Percentiles rank a stretch among this genome's conserved stretches.
These are phyloP conservation scores for Mangifera indica DNA, from an alignment of 345 rosid species.

Conservation along the genomic window DNA sequence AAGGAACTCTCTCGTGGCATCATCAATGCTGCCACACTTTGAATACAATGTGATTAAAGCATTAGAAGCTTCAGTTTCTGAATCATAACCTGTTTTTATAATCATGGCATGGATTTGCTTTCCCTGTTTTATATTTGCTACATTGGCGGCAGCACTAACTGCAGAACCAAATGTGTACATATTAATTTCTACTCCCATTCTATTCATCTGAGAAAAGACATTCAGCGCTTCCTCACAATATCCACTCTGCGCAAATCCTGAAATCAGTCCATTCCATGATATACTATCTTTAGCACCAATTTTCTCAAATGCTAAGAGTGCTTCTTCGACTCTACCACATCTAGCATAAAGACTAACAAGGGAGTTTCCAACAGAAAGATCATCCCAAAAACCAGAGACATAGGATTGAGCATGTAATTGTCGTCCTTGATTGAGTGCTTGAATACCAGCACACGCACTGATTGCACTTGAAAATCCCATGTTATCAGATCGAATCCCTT, in stretches of 20 bases:
- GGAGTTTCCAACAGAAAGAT: conserved; percentile 71
- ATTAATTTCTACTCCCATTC: conserved; percentile 48
- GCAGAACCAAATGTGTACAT: conserved; percentile 72
- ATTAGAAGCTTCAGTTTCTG: conserved; percentile 76
- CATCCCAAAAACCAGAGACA: conserved; percentile 60
- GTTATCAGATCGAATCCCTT: conserved; percentile 63
- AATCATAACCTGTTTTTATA: conserved; percentile 60
- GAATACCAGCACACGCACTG: conserved; percentile 90
- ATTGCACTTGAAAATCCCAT: conserved; percentile 83
- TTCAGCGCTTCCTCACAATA: conserved; percentile 65
- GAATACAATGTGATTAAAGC: conserved; percentile 76
- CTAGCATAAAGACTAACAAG: conserved; percentile 77
- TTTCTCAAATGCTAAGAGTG: conserved; percentile 62
- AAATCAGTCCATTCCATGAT: conserved; percentile 84
- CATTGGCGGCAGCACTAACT: conserved; percentile 82
- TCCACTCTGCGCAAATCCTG: conserved; percentile 80
- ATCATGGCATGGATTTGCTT: conserved; percentile 71
- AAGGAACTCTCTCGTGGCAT: conserved; percentile 58
- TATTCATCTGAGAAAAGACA: conserved; percentile 61
- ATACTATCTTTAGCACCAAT: conserved; percentile 64
- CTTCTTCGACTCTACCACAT: conserved; percentile 68
- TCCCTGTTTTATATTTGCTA: conserved; percentile 74
- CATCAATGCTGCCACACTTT: conserved; percentile 73
- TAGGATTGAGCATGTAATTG: conserved; percentile 80
- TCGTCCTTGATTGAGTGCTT: conserved; percentile 58